Evolutionary conservation across 108 stramenopile species (phyloP), one percentile per base, ranked within the genome.

Genomic region (Cyclotella cryptica): DNA sequence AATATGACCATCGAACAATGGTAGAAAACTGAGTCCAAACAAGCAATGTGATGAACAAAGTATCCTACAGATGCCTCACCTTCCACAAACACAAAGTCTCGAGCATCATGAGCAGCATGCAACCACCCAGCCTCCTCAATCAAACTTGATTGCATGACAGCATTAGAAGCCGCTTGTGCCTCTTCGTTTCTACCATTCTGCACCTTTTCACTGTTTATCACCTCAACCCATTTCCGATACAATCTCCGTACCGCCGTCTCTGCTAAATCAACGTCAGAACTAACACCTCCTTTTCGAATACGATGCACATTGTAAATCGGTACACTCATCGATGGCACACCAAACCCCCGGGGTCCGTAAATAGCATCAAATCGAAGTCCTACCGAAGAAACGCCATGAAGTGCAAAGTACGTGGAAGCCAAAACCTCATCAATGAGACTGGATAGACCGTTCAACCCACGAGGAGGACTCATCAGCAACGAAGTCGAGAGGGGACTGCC

Each of bases 321-420:
- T 7, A 78, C 69, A 44, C 78, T 49, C 28, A 77, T 84, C 8
- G 74, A 72, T 14, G 90, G 85, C 17, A 75, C 90, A 30, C 86
- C 65, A 27, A 85, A 87, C 41, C 90, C 88, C 80, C 89, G 87
- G 11, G 91, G 93, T 19, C 93, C 93, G 66, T 90, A 94, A 46
- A 94, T 72, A 26, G 68, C 71, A 51, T 90, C 90, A 26, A 94
- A 69, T 39, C 87, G 71, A 30, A 94, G 41, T 40, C 80, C 90
- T 26, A 90, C 79, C 27, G 90, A 88, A 10, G 80, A 42, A 22
- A 81, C 35, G 3, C 79, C 79, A 54, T 75, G 64, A 43, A 76
- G 35, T 11, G 68, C 46, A 49, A 84, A 69, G 59, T 91, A 91
- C 18, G 89, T 65, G 52, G 88, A 85, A 14, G 85, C 87, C 55